A percentile compares a stretch with the other conserved stretches of the same genome.
phyloP scores from a whole-genome alignment of 768 basidiomycete genomes.

The Mycena galericulata region DNA sequence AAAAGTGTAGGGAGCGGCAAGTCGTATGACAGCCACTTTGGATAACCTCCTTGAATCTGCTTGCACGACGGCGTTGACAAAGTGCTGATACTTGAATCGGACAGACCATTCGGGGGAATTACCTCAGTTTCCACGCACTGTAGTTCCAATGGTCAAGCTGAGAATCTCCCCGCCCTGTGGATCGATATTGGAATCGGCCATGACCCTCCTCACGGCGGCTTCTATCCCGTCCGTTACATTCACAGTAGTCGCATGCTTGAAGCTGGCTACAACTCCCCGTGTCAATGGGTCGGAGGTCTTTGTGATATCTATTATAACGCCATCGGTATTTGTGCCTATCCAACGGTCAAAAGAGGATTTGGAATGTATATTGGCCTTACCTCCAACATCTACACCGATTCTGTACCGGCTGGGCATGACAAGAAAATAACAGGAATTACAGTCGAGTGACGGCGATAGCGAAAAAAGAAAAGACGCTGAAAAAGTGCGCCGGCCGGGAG shows the following conservation, averaged over 20 bases:
- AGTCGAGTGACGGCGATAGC: neutral
- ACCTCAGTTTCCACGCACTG: conserved; percentile 52
- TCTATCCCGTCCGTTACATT: conserved; percentile 72
- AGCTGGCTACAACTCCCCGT: conserved; percentile 51
- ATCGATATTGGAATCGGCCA: conserved; percentile 52
- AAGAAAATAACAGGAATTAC: neutral
- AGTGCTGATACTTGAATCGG: conserved; percentile 48
- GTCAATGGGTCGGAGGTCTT: conserved; percentile 41
- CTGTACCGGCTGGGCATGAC: conserved; percentile 32
- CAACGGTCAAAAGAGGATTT: neutral
- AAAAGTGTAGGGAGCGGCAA: conserved; percentile 70
- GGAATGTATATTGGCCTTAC: conserved; percentile 17
- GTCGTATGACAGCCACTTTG: conserved; percentile 72
- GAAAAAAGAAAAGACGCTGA: neutral
- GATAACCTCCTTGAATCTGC: conserved; percentile 62
- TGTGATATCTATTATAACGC: conserved; percentile 47
- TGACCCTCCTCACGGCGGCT: conserved; percentile 57
- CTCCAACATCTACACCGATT: conserved; percentile 51
- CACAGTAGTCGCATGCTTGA: conserved; percentile 67
- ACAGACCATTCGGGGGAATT: neutral
- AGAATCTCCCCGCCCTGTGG: conserved; percentile 51
- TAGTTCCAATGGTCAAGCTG: conserved; percentile 71
- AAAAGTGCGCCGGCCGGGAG: conserved; percentile 62
- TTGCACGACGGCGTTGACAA: conserved; percentile 73
- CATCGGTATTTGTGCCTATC: conserved; percentile 51